Conservation (phyloP, 352 stramenopile species). For the Pythium periplocum region DNA sequence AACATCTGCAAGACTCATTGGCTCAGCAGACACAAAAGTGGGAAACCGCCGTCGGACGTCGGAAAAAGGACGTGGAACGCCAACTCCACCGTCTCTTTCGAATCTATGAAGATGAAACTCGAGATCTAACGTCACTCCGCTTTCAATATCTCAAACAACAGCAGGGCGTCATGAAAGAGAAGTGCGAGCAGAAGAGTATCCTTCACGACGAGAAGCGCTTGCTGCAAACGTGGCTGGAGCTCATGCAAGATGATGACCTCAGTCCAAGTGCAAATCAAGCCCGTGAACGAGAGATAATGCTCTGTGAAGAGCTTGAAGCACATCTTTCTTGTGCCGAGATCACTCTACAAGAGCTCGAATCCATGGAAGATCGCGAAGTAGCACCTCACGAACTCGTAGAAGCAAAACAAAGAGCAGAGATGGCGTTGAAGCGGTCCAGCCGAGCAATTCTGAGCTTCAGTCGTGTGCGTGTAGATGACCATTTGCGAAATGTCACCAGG, state of each 20-base stretch:
- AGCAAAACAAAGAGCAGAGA: conserved; percentile 2
- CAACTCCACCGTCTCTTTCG: conserved; percentile 24
- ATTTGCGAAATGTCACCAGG: conserved; percentile 1
- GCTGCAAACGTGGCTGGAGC: conserved; percentile 9
- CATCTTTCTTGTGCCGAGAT: conserved; percentile 3
- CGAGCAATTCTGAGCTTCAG: conserved; percentile 12
- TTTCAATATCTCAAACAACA: conserved; percentile 16
- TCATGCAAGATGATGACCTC: not conserved
- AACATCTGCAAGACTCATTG: not conserved
- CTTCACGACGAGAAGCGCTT: conserved; percentile 13
- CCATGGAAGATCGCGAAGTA: not conserved
- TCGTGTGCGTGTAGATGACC: conserved; percentile 6
- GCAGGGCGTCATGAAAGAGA: not conserved
- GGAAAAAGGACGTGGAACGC: conserved; percentile 18
- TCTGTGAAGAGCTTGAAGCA: conserved; percentile 11
- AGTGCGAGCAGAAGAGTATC: conserved; percentile 4
- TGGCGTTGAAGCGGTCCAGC: conserved; percentile 2
- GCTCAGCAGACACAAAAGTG: conserved; percentile 4
- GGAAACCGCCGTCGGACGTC: conserved; percentile 15
- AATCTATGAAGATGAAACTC: conserved; percentile 29
- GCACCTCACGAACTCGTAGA: not conserved
- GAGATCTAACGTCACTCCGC: conserved; percentile 15
- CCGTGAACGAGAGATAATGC: conserved; percentile 7
- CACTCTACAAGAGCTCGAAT: conserved; percentile 11
- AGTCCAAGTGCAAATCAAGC: not conserved